Base-by-base conservation (phyloP, 495 filamentous ascomycete genomes). In the Podospora pseudocomata region DNA sequence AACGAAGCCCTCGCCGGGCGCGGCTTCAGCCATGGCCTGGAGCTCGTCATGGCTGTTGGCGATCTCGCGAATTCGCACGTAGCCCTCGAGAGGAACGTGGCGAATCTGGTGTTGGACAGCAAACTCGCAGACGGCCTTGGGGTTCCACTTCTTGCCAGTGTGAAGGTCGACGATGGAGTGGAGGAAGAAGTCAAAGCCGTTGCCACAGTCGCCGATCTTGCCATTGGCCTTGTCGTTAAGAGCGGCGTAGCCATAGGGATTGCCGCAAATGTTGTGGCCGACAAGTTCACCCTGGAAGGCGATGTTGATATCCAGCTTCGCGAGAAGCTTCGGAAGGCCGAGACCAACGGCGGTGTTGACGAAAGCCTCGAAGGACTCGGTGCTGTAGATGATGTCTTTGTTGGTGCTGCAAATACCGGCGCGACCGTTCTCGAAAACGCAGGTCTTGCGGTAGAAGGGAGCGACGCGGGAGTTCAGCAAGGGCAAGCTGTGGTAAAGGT, bases 221-320 rank as follows among this genome's bases (percentile, higher is more conserved):
- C 15, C 13, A 11, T 3, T 49, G 39, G 39, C 39, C 15, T 34
- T 61, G 16, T 57, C 5, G 39, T 49, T 13, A 16, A 13, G 39
- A 13, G 39, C 13, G 0, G 60, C 26, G 64, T 74, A 73, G 2
- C 27, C 19, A 57, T 76, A 63, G 1, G 67, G 70, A 58, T 78
- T 78, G 5, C 70, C 70, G 0, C 60, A 11, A 20, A 78, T 64
- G 19, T 63, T 62, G 32, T 60, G 49, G 5, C 77, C 77, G 18
- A 76, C 69, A 0, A 78, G 64, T 68, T 78, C 77, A 3, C 73
- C 76, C 34, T 76, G 75, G 54, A 78, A 63, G 4, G 69, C 75
- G 4, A 79, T 65, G 57, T 56, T 58, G 23, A 34, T 15, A 15
- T 44, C 60, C 0, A 72, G 15, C 0, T 44, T 3, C 0, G 64